Base-by-base conservation (phyloP, 805 yeast species). In the Candida anglica region DNA sequence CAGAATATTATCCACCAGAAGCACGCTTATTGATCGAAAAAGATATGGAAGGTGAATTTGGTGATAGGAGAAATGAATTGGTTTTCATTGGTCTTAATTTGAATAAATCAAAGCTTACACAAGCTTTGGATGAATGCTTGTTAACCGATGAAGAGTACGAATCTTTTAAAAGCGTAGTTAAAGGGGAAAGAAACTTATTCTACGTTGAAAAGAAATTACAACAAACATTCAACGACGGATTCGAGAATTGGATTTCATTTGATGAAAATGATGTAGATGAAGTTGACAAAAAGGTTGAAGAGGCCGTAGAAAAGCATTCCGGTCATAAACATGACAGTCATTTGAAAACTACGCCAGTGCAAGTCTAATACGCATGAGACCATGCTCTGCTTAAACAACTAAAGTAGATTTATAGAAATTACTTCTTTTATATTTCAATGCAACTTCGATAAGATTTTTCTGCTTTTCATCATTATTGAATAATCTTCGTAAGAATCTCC, bases 61-160 rank as follows among this genome's bases (percentile, higher is more conserved):
- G 73, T 3, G 74, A 70, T 36, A 55, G 73, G 28, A 48, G 71
- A 28, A 67, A 70, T 38, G 74, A 70, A 41, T 38, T 70, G 16
- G 75, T 70, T 1, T 62, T 69, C 36, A 69, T 70, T 39, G 75
- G 74, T 2, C 46, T 65, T 14, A 47, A 53, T 9, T 43, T 69
- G 4, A 50, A 66, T 32, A 49, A 51, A 29, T 37, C 32, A 3
- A 47, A 42, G 9, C 39, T 69, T 6, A 43, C 55, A 6, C 41
- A 51, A 23, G 57, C 39, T 2, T 40, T 70, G 28, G 67, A 70
- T 37, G 33, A 43, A 6, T 69, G 74, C 41, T 50, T 70, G 32
- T 40, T 70, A 24, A 62, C 51, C 5, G 71, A 69, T 34, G 51
- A 53, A 14, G 75, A 70, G 38, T 58, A 40, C 37, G 44, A 36